Conservation (phyloP, 306 rosid genomes). For the Prunus campanulata region DNA sequence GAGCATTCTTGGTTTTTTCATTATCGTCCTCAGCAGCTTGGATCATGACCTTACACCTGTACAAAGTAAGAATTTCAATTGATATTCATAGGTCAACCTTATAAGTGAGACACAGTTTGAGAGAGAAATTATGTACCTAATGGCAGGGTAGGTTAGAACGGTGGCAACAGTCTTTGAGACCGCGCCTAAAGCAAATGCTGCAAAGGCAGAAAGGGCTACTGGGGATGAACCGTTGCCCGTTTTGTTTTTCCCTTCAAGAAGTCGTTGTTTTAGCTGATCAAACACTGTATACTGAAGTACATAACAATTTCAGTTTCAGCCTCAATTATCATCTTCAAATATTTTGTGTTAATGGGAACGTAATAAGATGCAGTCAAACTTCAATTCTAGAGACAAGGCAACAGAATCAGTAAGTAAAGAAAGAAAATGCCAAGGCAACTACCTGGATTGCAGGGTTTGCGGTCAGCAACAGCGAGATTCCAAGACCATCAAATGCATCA, state of each 20-base stretch:
- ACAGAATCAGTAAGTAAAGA: background rate
- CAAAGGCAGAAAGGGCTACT: slow-evolving; percentile 72
- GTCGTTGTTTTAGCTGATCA: slow-evolving; percentile 84
- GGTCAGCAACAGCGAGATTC: slow-evolving; percentile 85
- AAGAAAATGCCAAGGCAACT: slow-evolving; percentile 12
- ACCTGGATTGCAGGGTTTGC: slow-evolving; percentile 99
- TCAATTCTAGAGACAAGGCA: background rate
- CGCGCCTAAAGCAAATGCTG: slow-evolving; percentile 85
- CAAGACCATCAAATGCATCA: slow-evolving; percentile 93
- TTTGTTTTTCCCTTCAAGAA: slow-evolving; percentile 41
- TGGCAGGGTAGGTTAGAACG: slow-evolving; percentile 87
- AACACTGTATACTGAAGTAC: slow-evolving; percentile 83
- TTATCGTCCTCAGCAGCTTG: slow-evolving; percentile 76
- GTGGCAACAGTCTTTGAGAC: slow-evolving; percentile 87
- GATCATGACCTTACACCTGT: slow-evolving; percentile 97
- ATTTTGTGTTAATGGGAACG: background rate
- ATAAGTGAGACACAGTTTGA: slow-evolving; percentile 16
- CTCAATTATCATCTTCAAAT: slow-evolving; percentile 9
- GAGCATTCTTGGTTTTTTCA: slow-evolving; percentile 34
- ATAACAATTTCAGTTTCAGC: slow-evolving; percentile 25
- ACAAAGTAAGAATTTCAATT: slow-evolving; percentile 14
- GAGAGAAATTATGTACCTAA: slow-evolving; percentile 56
- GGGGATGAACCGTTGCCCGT: slow-evolving; percentile 51
- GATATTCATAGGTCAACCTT: slow-evolving; percentile 19
- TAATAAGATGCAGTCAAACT: background rate